phyloP scores from a whole-genome alignment of 2,329 filamentous ascomycete genomes.

The Aspergillus quadrilineatus region DNA sequence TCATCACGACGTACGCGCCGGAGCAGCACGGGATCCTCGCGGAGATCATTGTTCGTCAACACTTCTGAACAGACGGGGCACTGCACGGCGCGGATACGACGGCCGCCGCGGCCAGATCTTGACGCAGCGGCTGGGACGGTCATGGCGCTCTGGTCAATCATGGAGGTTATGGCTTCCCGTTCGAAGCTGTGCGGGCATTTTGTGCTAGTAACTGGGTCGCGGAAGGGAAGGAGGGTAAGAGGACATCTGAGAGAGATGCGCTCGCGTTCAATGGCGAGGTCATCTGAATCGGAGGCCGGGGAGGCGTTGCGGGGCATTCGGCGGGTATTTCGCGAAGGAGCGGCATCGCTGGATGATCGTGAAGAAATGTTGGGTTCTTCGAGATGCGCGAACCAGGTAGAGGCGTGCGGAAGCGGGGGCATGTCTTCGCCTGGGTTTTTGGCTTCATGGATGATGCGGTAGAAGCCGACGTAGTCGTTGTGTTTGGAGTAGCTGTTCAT shows the following conservation, averaged over 20 bases:
- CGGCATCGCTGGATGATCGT: constrained; percentile 12
- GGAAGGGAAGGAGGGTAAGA: constrained; percentile 47
- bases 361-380: constrained; percentile 32
- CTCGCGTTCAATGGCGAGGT: constrained; percentile 48
- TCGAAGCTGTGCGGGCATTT: constrained; percentile 54
- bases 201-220: constrained; percentile 48
- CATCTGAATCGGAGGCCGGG: constrained; percentile 37
- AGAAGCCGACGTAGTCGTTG: constrained; percentile 62
- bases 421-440: constrained; percentile 54
- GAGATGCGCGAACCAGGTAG: constrained; percentile 62
- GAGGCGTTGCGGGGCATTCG: constrained; percentile 24
- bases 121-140: constrained; percentile 25
- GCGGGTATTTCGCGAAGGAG: constrained; percentile 14
- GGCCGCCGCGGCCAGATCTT: constrained; percentile 15
- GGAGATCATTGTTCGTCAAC: constrained; percentile 40
- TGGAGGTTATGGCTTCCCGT: constrained; percentile 44
- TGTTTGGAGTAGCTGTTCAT: constrained; percentile 54
- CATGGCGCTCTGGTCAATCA: constrained; percentile 39
- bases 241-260: constrained; percentile 49
- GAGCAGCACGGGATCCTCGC: constrained; percentile 40
- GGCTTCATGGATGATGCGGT: constrained; percentile 61
- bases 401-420: constrained; percentile 54
- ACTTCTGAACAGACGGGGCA: constrained; percentile 45
- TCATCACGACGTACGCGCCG: constrained; percentile 39
- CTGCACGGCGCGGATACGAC: constrained; percentile 31